phyloP scores from a whole-genome alignment of 345 rosid species.

The Populus davidiana region DNA sequence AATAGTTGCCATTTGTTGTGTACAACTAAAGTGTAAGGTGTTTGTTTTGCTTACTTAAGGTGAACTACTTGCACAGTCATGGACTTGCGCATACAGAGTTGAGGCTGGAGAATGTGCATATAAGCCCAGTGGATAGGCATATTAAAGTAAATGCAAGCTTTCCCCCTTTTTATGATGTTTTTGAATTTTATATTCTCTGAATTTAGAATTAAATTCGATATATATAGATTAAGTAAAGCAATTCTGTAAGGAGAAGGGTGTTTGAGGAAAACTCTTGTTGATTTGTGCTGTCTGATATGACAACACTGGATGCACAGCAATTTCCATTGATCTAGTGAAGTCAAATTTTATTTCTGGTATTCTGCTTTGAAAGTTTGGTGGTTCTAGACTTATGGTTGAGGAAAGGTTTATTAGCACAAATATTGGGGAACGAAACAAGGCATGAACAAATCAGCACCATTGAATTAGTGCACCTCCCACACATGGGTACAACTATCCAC shows the following conservation, averaged over 20 bases:
- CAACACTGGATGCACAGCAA: background rate
- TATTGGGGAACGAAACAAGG: background rate
- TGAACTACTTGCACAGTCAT: slow-evolving; percentile 94
- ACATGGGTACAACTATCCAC: background rate
- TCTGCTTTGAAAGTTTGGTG: background rate
- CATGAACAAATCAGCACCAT: background rate
- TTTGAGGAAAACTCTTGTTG: background rate
- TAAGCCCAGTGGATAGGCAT: slow-evolving; percentile 94
- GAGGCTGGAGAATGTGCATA: slow-evolving; percentile 91
- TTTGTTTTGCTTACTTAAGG: slow-evolving; percentile 40
- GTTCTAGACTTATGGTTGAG: background rate
- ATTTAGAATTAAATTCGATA: background rate
- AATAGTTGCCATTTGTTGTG: background rate
- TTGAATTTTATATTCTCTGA: background rate
- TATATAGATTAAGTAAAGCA: too few relatives aligned
- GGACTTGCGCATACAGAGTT: slow-evolving; percentile 97
- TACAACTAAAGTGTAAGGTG: background rate
- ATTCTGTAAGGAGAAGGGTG: background rate
- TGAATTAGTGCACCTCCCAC: background rate
- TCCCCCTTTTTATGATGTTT: background rate
- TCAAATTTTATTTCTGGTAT: background rate
- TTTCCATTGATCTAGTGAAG: background rate
- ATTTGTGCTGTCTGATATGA: background rate
- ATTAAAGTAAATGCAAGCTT: slow-evolving; percentile 59
- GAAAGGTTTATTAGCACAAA: background rate